Percentiles rank a stretch among this genome's conserved stretches.
These are phyloP conservation scores for Leccinellum rugosiceps DNA, from an alignment of 768 basidiomycete species.

Conservation along the genomic window DNA sequence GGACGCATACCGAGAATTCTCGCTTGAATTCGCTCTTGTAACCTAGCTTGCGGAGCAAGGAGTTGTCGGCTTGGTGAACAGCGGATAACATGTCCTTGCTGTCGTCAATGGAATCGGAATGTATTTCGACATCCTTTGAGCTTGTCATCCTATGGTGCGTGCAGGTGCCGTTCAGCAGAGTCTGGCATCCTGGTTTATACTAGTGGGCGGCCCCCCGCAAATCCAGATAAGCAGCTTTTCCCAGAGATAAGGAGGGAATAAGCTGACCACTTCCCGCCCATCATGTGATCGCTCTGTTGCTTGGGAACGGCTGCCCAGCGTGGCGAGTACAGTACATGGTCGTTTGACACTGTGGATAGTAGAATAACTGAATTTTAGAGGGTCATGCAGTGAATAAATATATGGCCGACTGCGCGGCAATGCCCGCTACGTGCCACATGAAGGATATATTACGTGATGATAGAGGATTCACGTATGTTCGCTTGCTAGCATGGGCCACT, in stretches of 20 bases:
- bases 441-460: too few species aligned
- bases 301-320: not conserved
- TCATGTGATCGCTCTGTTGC: not conserved
- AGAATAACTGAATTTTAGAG: too few species aligned
- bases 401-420: too few species aligned
- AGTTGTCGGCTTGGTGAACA: slow-evolving; percentile 17
- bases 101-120: not conserved
- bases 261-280: not conserved
- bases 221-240: not conserved
- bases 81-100: not conserved
- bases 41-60: slow-evolving; percentile 20
- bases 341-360: not conserved
- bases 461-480: too few species aligned
- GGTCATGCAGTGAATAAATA: too few species aligned
- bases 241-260: not conserved
- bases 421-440: too few species aligned
- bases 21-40: slow-evolving; percentile 27
- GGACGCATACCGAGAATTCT: slow-evolving; percentile 20
- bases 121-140: not conserved
- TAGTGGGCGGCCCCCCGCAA: not conserved
- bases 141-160: not conserved
- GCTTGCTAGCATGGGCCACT: too few species aligned
- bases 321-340: not conserved
- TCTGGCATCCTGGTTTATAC: not conserved
- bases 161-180: too few species aligned